Evolutionary conservation across 352 stramenopile species (phyloP).

Genomic region (Phytophthora crassamura): DNA sequence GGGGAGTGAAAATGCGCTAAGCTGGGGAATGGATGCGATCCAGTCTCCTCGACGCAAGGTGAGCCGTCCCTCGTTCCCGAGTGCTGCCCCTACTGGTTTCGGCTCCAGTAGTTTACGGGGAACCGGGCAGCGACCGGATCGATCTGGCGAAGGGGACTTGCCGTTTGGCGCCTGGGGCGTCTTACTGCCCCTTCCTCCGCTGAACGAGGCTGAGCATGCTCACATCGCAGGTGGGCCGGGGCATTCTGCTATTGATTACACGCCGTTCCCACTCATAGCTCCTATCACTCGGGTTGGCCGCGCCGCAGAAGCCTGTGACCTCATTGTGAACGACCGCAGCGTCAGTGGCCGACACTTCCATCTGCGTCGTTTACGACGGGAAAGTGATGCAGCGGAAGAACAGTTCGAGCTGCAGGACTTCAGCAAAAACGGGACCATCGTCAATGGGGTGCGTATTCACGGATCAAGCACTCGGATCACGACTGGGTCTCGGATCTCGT

Average conservation of each 20-base stretch:
- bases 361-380: constrained; percentile 66
- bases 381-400: constrained; percentile 59
- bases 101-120: constrained; percentile 13
- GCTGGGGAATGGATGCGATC: constrained; percentile 84
- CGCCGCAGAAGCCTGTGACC: constrained; percentile 83
- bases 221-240: constrained; percentile 15
- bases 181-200: constrained; percentile 67
- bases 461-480: constrained; percentile 76
- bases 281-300: constrained; percentile 81
- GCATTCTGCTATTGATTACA: constrained; percentile 47
- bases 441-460: constrained; percentile 88
- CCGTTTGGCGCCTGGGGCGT: constrained; percentile 81
- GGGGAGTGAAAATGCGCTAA: constrained; percentile 78
- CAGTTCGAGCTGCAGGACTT: constrained; percentile 89
- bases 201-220: constrained; percentile 70
- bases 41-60: constrained; percentile 74
- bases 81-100: constrained; percentile 5
- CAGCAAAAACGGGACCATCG: constrained; percentile 91
- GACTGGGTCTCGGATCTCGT: constrained; percentile 78
- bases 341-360: constrained; percentile 89
- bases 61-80: constrained; percentile 28
- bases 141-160: constrained; percentile 36
- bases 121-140: constrained; percentile 9
- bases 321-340: constrained; percentile 89
- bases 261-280: constrained; percentile 72